Evolutionary conservation across 371 early-diverging fungal species (phyloP).

Genomic region (Choanephora cucurbitarum): DNA sequence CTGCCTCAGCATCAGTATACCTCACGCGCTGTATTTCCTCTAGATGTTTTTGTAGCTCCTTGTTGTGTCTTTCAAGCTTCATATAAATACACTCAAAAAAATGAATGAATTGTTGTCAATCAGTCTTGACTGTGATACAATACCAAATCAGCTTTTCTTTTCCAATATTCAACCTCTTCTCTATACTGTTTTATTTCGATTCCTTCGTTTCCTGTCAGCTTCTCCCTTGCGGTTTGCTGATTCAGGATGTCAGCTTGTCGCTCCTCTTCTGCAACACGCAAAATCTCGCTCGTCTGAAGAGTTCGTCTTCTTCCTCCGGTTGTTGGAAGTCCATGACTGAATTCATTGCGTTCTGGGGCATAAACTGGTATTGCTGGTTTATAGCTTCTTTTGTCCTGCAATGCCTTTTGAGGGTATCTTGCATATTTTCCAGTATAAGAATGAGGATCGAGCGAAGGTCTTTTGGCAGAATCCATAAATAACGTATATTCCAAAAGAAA

Average conservation of each 20-base stretch:
- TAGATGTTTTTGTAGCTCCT: not conserved
- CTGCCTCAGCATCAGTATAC: constrained; percentile 16
- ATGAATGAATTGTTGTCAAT: not conserved
- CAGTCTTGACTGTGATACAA: not conserved
- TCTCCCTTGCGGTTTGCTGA: not conserved
- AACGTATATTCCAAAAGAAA: not conserved
- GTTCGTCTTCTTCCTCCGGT: constrained; percentile 14
- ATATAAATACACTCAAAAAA: too few species aligned
- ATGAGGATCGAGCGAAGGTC: not conserved
- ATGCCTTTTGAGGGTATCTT: not conserved
- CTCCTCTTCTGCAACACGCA: not conserved
- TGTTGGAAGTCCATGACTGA: constrained; percentile 5
- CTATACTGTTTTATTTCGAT: not conserved
- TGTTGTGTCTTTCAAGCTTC: not conserved
- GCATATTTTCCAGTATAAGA: not conserved
- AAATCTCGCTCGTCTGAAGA: constrained; percentile 3
- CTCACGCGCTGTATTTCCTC: constrained; percentile 8
- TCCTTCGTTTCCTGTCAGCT: not conserved
- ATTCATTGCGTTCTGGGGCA: not conserved
- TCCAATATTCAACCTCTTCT: not conserved
- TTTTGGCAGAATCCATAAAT: not conserved
- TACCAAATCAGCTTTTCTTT: not conserved
- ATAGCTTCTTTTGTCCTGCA: not conserved
- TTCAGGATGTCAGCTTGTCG: not conserved
- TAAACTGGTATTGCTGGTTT: not conserved